Evolutionary conservation across 1,284 basidiomycete genomes (phyloP).

Genomic region (Fomitopsis betulina): DNA sequence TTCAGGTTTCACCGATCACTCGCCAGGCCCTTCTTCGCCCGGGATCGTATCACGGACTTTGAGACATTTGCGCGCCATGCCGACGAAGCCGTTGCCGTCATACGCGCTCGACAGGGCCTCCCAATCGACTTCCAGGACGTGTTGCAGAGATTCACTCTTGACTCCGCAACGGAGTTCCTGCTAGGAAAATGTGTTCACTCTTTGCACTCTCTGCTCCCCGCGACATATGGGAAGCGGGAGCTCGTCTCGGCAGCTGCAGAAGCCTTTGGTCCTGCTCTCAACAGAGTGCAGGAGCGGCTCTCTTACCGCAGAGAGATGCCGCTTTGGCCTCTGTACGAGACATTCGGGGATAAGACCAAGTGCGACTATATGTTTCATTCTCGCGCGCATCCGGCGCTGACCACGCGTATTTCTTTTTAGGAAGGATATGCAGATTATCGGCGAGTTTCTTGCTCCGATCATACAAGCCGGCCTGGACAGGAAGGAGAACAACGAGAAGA

Average conservation of each 20-base stretch:
- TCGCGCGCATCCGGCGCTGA: too few relatives aligned
- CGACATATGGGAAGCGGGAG: constrained; percentile 14
- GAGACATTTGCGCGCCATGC: constrained; percentile 42
- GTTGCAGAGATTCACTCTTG: constrained; percentile 33
- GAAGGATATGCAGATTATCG: constrained; percentile 34
- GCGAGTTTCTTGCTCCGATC: constrained; percentile 44
- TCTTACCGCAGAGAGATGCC: constrained; percentile 34
- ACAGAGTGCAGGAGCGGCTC: constrained; percentile 32
- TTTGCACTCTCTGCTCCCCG: constrained; percentile 24
- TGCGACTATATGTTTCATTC: neutral
- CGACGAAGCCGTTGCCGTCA: constrained; percentile 23
- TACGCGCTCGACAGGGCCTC: constrained; percentile 11
- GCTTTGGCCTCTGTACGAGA: constrained; percentile 33
- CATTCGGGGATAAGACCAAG: constrained; percentile 37
- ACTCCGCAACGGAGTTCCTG: constrained; percentile 36
- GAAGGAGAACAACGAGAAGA: constrained; percentile 11
- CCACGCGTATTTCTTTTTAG: neutral
- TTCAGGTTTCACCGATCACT: constrained; percentile 47
- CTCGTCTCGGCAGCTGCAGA: constrained; percentile 27
- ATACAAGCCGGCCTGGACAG: constrained; percentile 38
- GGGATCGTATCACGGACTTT: constrained; percentile 45
- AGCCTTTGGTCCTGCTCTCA: constrained; percentile 22
- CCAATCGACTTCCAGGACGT: constrained; percentile 38
- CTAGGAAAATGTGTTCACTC: constrained; percentile 32
- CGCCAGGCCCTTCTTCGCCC: constrained; percentile 49